These are phyloP conservation scores for Saccharomycopsis fibuligera DNA, from an alignment of 805 yeast species.

Conservation along the genomic window DNA sequence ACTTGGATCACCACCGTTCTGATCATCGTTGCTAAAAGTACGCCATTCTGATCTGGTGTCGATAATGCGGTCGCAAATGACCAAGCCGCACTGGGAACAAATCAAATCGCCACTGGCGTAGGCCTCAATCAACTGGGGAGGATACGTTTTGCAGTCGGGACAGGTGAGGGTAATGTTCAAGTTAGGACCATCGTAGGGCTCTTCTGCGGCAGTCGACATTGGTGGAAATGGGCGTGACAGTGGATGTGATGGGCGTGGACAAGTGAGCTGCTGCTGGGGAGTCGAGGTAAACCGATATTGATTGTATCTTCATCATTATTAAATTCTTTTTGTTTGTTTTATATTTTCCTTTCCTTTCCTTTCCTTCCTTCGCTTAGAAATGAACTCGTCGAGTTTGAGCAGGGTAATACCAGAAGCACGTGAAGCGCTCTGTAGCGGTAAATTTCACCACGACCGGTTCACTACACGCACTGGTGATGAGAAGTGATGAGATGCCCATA, in stretches of 20 bases:
- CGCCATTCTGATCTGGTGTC: slow-evolving; percentile 98
- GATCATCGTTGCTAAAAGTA: slow-evolving; percentile 95
- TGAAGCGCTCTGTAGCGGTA: too few relatives aligned
- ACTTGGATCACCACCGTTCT: slow-evolving; percentile 95
- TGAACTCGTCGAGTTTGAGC: too few relatives aligned
- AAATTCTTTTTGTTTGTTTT: too few relatives aligned
- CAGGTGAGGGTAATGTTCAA: slow-evolving; percentile 85
- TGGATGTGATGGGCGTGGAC: background rate
- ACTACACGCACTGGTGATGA: too few relatives aligned
- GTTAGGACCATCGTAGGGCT: slow-evolving; percentile 54
- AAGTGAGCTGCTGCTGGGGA: too few relatives aligned
- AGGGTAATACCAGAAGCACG: too few relatives aligned
- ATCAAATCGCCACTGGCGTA: slow-evolving; percentile 97
- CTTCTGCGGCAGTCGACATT: background rate
- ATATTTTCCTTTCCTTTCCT: too few relatives aligned
- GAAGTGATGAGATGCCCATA: too few relatives aligned
- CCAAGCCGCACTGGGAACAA: slow-evolving; percentile 96
- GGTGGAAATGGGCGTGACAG: background rate
- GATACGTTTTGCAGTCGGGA: slow-evolving; percentile 93
- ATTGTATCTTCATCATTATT: too few relatives aligned
- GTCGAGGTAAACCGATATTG: too few relatives aligned
- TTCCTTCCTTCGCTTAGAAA: too few relatives aligned
- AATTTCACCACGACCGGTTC: too few relatives aligned
- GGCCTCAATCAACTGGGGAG: slow-evolving; percentile 91
- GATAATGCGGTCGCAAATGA: slow-evolving; percentile 82